Percentiles rank a stretch among this genome's conserved stretches.
Conservation (phyloP, 2,329 filamentous ascomycete species). For the Neofusicoccum umdonicola region DNA sequence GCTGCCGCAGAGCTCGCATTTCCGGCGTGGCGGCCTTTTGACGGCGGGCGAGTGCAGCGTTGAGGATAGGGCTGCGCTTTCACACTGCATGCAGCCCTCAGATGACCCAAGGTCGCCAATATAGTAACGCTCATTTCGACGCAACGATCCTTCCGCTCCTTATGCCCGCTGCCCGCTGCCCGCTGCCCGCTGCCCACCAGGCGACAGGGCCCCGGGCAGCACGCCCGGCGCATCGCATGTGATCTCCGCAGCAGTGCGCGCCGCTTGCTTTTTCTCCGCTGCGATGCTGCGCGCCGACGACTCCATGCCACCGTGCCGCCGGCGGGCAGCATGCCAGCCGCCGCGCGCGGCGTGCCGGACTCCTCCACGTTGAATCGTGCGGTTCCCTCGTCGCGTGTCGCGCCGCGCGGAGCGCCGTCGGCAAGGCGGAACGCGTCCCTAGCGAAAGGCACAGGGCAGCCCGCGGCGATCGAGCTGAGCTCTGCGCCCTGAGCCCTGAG, state of each 20-base stretch:
- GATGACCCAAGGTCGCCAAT: conserved; percentile 13
- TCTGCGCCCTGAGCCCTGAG: not conserved
- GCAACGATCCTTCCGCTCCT: conserved; percentile 8
- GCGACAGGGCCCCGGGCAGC: not conserved
- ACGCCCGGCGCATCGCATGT: not conserved
- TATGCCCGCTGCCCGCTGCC: conserved; percentile 2
- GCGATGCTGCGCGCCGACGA: not conserved
- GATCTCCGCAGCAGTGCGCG: conserved; percentile 11
- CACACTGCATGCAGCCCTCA: conserved; percentile 6
- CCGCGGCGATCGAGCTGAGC: not conserved
- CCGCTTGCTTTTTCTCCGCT: conserved; percentile 9
- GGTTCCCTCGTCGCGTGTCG: not conserved
- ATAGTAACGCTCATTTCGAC: conserved; percentile 12
- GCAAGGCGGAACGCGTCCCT: conserved; percentile 10
- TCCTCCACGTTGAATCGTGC: not conserved
- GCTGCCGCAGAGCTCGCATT: not conserved
- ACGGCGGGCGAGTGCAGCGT: not conserved
- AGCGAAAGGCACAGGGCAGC: conserved; percentile 3
- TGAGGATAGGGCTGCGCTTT: conserved; percentile 16
- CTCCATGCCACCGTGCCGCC: not conserved
- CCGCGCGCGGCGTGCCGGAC: too few relatives aligned
- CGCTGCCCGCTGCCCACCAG: not conserved
- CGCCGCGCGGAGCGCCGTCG: conserved; percentile 1
- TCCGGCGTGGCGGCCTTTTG: conserved; percentile 3
- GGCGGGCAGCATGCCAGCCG: not conserved